A percentile compares a stretch with the other conserved stretches of the same genome.
Conservation (phyloP, 2,329 filamentous ascomycete species). For the Ophiostoma fasciatum region DNA sequence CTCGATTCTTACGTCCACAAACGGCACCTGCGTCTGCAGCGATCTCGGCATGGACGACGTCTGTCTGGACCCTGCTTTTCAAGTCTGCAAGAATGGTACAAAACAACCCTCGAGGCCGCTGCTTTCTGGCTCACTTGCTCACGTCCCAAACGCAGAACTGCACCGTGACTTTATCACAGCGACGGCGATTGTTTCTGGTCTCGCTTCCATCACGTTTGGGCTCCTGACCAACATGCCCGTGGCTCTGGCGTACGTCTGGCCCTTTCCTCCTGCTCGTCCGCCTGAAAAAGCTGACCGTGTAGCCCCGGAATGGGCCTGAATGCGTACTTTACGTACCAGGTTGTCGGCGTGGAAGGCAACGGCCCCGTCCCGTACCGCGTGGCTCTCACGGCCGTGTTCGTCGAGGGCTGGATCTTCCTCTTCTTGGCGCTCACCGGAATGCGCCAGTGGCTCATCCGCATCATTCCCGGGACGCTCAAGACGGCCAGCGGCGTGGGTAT, state of each 20-base stretch:
- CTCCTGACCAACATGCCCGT: conserved; percentile 71
- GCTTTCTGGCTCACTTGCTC: too few relatives aligned
- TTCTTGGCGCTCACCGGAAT: conserved; percentile 51
- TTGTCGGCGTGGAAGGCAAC: conserved; percentile 44
- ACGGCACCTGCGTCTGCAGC: conserved; percentile 58
- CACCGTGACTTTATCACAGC: conserved; percentile 69
- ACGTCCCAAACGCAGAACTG: conserved; percentile 30
- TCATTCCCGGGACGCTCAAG: conserved; percentile 50
- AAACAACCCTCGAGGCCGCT: neutral
- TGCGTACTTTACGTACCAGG: conserved; percentile 53
- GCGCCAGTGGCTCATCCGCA: conserved; percentile 56
- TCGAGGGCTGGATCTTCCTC: conserved; percentile 51
- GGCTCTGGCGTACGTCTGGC: conserved; percentile 46
- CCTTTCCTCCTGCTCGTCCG: neutral
- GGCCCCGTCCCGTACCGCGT: conserved; percentile 43
- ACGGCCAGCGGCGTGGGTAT: conserved; percentile 52
- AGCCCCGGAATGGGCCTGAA: conserved; percentile 55
- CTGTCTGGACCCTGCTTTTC: conserved; percentile 17
- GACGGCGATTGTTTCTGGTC: conserved; percentile 64
- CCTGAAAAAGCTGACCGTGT: neutral
- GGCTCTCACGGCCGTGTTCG: conserved; percentile 48
- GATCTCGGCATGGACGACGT: neutral
- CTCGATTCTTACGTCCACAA: conserved; percentile 58
- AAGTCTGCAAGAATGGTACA: conserved; percentile 4
- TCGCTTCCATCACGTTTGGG: conserved; percentile 64